Evolutionary conservation across 805 yeast species (phyloP).

Genomic region (Ogataea paraovalis): DNA sequence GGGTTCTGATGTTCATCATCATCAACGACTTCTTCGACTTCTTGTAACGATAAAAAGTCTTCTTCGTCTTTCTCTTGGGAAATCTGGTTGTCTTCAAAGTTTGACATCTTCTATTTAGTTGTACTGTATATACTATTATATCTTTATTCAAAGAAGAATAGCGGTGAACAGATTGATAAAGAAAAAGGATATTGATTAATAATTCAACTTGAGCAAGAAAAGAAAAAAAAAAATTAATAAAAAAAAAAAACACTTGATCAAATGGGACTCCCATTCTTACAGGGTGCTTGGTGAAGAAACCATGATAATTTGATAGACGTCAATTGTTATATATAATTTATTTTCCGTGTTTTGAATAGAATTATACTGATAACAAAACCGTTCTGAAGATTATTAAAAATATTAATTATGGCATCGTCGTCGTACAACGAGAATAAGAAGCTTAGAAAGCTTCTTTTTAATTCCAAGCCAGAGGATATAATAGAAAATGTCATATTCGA

Average conservation of each 20-base stretch:
- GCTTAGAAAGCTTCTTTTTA: conserved; percentile 7
- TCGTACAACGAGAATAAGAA: conserved; percentile 5
- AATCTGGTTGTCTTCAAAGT: not conserved
- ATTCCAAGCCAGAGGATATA: not conserved
- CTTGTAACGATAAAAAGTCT: conserved; percentile 26
- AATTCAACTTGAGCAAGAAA: not conserved
- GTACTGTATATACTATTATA: not conserved
- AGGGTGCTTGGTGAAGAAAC: not conserved
- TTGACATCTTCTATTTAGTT: not conserved
- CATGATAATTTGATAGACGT: no score
- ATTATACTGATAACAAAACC: no score
- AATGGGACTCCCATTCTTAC: not conserved
- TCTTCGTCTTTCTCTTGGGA: conserved; percentile 17
- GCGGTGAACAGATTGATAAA: not conserved
- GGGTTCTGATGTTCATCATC: conserved; percentile 40
- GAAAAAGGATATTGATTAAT: not conserved
- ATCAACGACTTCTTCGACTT: conserved; percentile 32
- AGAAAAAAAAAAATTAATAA: conserved; percentile 1
- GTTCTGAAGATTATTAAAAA: no score
- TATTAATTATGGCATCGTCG: not conserved
- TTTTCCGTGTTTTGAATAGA: no score
- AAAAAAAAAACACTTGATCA: not conserved
- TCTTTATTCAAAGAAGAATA: not conserved
- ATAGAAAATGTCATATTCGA: conserved; percentile 4
- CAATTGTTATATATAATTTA: no score